These are phyloP conservation scores for Echium plantagineum DNA, from an alignment of 257 asterid genomes.

Conservation along the genomic window DNA sequence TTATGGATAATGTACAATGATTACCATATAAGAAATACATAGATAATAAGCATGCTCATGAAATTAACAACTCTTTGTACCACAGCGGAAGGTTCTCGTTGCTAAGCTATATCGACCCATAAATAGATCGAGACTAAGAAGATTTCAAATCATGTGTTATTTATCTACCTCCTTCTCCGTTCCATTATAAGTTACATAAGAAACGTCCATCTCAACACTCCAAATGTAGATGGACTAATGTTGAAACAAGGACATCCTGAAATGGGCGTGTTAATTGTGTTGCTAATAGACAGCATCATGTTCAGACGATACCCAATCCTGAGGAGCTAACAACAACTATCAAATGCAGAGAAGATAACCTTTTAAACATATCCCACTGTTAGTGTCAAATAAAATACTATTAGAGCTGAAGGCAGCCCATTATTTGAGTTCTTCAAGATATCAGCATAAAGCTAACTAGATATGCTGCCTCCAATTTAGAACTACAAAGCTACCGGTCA, in stretches of 20 bases:
- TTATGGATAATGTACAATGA: neutral
- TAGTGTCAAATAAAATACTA: neutral
- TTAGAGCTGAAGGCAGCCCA: conserved; percentile 14
- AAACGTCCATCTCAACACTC: too few relatives aligned
- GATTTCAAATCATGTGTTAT: neutral
- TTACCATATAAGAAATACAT: neutral
- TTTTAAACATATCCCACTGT: neutral
- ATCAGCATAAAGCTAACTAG: conserved; percentile 38
- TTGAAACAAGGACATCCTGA: too few relatives aligned
- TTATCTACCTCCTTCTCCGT: neutral
- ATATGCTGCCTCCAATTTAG: conserved; percentile 35
- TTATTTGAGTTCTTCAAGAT: conserved; percentile 23
- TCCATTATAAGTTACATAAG: too few relatives aligned
- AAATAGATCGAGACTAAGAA: neutral
- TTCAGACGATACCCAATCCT: neutral
- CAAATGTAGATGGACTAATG: too few relatives aligned
- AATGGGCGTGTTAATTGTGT: too few relatives aligned
- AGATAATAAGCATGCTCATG: neutral
- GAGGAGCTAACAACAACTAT: neutral
- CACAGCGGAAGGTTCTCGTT: too few relatives aligned
- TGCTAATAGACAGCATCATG: too few relatives aligned
- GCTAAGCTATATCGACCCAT: too few relatives aligned
- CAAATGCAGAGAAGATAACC: too few relatives aligned
- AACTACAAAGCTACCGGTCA: neutral
- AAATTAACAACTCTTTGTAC: neutral